Conservation (phyloP, 2,329 filamentous ascomycete genomes). For the Orbilia ellipsospora region DNA sequence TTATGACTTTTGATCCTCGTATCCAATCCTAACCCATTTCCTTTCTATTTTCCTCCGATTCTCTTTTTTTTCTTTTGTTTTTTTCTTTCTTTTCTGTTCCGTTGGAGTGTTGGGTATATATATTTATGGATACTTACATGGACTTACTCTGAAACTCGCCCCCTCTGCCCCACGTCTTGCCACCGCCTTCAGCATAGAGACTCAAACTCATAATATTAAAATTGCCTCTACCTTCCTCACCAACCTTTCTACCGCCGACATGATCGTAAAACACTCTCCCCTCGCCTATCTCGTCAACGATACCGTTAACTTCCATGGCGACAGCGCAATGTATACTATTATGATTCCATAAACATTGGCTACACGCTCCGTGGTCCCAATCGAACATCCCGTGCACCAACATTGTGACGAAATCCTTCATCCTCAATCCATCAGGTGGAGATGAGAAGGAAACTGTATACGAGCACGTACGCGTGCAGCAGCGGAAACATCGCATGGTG, state of each 20-base stretch:
- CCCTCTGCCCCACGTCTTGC: constrained; percentile 37
- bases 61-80: not conserved
- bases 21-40: not conserved
- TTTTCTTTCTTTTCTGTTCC: not conserved
- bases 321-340: constrained; percentile 51
- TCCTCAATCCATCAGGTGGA: constrained; percentile 33
- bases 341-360: constrained; percentile 47
- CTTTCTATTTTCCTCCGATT: not conserved
- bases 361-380: constrained; percentile 47
- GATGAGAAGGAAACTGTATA: constrained; percentile 43
- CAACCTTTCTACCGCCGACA: constrained; percentile 29
- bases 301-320: constrained; percentile 34
- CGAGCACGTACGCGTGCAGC: constrained; percentile 27
- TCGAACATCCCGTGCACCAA: constrained; percentile 48
- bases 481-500: constrained; percentile 47
- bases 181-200: constrained; percentile 36
- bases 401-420: constrained; percentile 43
- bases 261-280: constrained; percentile 46
- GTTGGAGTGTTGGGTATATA: not conserved
- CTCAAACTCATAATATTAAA: constrained; percentile 45
- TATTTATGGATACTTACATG: not conserved
- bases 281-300: constrained; percentile 36
- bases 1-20: constrained; percentile 45
- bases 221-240: constrained; percentile 32
- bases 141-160: constrained; percentile 45